Conservation (phyloP, 306 rosid species). For the Erythrophleum fordii region DNA sequence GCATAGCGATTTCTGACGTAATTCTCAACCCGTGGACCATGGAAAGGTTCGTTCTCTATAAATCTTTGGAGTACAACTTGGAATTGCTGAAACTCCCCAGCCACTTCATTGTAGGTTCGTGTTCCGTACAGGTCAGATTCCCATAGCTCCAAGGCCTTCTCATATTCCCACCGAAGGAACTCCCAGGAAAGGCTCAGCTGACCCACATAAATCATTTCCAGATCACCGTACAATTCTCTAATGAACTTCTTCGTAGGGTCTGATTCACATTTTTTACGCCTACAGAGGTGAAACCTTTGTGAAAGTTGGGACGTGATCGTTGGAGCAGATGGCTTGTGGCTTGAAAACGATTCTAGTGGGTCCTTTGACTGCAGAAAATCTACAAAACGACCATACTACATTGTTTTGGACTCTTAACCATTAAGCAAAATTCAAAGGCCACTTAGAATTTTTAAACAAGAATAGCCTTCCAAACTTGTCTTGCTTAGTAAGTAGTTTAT, state of each 20-base stretch:
- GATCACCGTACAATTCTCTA: conserved; percentile 62
- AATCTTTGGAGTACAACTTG: conserved; percentile 82
- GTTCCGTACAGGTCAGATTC: conserved; percentile 57
- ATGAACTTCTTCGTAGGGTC: conserved; percentile 62
- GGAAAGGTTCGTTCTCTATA: conserved; percentile 78
- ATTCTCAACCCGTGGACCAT: conserved; percentile 74
- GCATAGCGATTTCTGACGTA: conserved; percentile 69
- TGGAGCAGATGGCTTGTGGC: conserved; percentile 45
- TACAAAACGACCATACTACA: conserved; percentile 27
- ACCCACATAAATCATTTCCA: conserved; percentile 87
- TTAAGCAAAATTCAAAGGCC: conserved; percentile 34
- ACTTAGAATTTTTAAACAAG: conserved; percentile 18
- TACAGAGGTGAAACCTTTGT: conserved; percentile 49
- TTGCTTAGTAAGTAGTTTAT: conserved; percentile 28
- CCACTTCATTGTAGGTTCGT: conserved; percentile 62
- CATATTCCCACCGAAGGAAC: conserved; percentile 78
- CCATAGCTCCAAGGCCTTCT: conserved; percentile 64
- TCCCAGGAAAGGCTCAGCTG: conserved; percentile 98
- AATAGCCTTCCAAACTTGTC: conserved; percentile 10
- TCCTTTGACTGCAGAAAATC: conserved; percentile 78
- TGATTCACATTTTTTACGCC: conserved; percentile 51
- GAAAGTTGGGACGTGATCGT: conserved; percentile 52
- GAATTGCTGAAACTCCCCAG: conserved; percentile 84
- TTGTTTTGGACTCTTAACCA: conserved; percentile 8
- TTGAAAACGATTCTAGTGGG: conserved; percentile 66